Evolutionary conservation across 345 rosid species (phyloP).

Genomic region (Hibiscus tridactylites): DNA sequence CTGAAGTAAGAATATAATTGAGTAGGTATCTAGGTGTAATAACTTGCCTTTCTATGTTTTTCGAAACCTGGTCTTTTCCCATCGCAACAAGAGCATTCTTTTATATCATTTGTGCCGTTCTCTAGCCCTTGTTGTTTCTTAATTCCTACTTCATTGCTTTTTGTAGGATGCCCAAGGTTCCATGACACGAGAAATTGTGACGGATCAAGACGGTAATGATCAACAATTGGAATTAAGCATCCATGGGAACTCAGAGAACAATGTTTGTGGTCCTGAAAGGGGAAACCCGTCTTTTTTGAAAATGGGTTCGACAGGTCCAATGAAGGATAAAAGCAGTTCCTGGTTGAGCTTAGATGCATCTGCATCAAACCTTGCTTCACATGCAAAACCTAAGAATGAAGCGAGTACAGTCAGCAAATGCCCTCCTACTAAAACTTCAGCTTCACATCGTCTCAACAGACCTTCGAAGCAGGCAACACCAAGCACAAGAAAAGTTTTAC

Average conservation of each 20-base stretch:
- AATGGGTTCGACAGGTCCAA: constrained; percentile 23
- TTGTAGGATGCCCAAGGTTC: constrained; percentile 33
- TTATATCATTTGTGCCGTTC: background rate
- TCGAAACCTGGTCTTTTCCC: background rate
- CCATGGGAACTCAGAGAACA: background rate
- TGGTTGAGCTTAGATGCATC: constrained; percentile 76
- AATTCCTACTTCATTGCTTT: constrained; percentile 17
- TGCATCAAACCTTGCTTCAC: constrained; percentile 23
- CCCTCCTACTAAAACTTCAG: constrained; percentile 15
- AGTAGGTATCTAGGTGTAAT: constrained; percentile 4
- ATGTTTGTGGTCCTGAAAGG: constrained; percentile 11
- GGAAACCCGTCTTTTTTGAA: constrained; percentile 24
- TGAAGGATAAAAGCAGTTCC: constrained; percentile 44
- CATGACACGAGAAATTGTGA: constrained; percentile 18
- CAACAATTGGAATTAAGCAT: constrained; percentile 12
- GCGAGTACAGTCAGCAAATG: constrained; percentile 19
- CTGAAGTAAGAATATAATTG: background rate
- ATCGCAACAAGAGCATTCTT: background rate
- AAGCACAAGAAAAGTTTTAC: constrained; percentile 21
- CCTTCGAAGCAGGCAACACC: constrained; percentile 36
- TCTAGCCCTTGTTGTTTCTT: constrained; percentile 5
- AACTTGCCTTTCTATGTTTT: background rate
- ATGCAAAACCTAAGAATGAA: constrained; percentile 25
- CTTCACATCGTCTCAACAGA: constrained; percentile 31
- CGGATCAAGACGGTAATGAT: constrained; percentile 27